Evolutionary conservation across 176 grass and related monocot species (phyloP).

Genomic region (Bromus sterilis): DNA sequence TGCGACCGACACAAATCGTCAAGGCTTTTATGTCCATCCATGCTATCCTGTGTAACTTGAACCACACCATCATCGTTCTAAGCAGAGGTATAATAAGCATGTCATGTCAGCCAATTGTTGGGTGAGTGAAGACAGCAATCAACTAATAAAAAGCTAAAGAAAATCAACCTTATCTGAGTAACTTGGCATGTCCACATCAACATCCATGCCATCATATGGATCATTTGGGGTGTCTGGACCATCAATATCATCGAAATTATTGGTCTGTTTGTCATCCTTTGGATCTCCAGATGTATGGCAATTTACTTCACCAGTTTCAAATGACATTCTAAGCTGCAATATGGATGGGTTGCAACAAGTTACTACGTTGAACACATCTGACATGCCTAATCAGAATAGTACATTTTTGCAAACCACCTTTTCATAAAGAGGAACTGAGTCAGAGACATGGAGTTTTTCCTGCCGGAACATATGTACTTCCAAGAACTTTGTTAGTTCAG

Average conservation of each 20-base stretch:
- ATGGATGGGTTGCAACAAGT: background rate
- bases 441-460: constrained; percentile 35
- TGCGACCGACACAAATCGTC: constrained; percentile 74
- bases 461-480: constrained; percentile 50
- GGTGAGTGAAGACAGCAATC: background rate
- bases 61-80: constrained; percentile 26
- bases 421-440: constrained; percentile 56
- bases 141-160: background rate
- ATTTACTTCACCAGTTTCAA: constrained; percentile 55
- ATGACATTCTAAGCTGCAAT: constrained; percentile 70
- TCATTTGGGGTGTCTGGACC: constrained; percentile 37
- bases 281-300: constrained; percentile 26
- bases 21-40: constrained; percentile 48
- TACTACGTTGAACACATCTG: background rate
- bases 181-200: constrained; percentile 35
- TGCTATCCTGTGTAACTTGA: constrained; percentile 33
- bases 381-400: background rate
- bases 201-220: constrained; percentile 30
- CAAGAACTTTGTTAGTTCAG: constrained; percentile 48
- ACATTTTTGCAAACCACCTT: constrained; percentile 44
- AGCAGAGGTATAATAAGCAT: constrained; percentile 19
- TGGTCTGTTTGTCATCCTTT: constrained; percentile 37
- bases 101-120: constrained; percentile 15
- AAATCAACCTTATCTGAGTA: constrained; percentile 39
- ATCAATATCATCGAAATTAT: constrained; percentile 30